phyloP scores from a whole-genome alignment of 139 green algal species.

The Chlorella sp. region DNA sequence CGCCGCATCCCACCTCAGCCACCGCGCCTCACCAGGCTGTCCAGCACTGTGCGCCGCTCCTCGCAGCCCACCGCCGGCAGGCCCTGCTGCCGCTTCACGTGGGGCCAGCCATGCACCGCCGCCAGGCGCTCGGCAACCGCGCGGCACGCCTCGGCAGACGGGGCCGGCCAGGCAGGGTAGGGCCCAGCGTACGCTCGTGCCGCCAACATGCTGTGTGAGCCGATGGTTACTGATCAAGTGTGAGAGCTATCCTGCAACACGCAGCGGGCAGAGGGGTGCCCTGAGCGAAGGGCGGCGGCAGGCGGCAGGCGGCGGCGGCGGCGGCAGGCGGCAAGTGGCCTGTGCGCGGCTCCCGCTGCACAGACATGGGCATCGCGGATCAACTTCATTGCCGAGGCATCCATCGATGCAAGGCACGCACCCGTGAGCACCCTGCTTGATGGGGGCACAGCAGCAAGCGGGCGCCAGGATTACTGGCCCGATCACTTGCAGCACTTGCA shows the following conservation, averaged over 20 bases:
- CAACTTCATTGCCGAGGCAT: too few species aligned
- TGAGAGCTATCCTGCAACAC: background rate
- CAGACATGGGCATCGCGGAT: too few species aligned
- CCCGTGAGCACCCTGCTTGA: too few species aligned
- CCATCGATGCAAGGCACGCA: too few species aligned
- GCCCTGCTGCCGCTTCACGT: background rate
- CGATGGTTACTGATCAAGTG: background rate
- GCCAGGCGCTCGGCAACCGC: constrained; percentile 18
- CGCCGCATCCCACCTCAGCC: too few species aligned
- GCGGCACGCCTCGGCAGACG: background rate
- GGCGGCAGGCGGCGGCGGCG: background rate
- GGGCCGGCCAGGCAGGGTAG: background rate
- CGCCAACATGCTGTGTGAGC: background rate
- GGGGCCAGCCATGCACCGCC: constrained; percentile 26
- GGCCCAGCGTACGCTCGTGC: background rate
- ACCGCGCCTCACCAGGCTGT: constrained; percentile 8
- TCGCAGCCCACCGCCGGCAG: constrained; percentile 13
- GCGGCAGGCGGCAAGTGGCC: background rate
- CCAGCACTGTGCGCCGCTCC: constrained; percentile 19
- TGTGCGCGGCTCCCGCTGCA: too few species aligned
- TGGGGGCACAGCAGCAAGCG: too few species aligned
- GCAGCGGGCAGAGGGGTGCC: too few species aligned
- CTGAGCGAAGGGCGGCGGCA: background rate
- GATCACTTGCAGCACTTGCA: too few species aligned
- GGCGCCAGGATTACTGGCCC: too few species aligned